Evolutionary conservation across 352 stramenopile genomes (phyloP), one percentile per base, ranked within the genome.

Genomic region (Pythium myriotylum): DNA sequence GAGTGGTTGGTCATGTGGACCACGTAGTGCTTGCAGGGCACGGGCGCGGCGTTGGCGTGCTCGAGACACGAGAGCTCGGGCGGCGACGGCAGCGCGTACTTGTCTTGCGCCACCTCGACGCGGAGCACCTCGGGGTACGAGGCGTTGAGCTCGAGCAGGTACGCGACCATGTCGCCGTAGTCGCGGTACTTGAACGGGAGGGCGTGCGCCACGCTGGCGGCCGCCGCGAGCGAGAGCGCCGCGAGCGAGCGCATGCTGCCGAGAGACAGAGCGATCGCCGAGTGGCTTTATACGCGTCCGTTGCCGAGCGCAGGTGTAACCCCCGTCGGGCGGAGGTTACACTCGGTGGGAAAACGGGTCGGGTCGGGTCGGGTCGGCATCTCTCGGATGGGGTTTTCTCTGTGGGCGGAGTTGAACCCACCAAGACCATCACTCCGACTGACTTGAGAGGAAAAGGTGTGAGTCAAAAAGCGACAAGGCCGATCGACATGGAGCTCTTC

Each of bases 1-100:
- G 81, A 89, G 65, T 96, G 82, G 65, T 97, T 94, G 22, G 88
- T 97, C 56, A 97, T 62, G 61, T 95, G 82, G 60, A 97, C 74
- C 12, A 97, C 66, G 32, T 84, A 94, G 24, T 96, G 88, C 41
- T 94, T 81, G 68, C 89, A 97, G 2, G 74, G 74, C 33, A 73
- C 70, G 3, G 51, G 59, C 1, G 52, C 24, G 0, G 71, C 53
- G 14, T 64, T 53, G 27, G 87, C 72, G 67, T 89, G 68, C 20
- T 77, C 68, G 12, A 79, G 54, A 27, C 86, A 95, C 59, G 63
- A 61, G 17, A 95, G 79, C 57, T 89, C 79, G 7, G 76, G 20
- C 3, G 85, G 84, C 33, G 86, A 91, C 53, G 87, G 83, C 54
- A 97, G 65, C 12, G 48, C 56, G 70, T 96, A 97, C 55, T 68